Percentiles rank a stretch among this genome's conserved stretches.
These are phyloP conservation scores for Russula vinacea DNA, from an alignment of 768 basidiomycete genomes.

Conservation along the genomic window DNA sequence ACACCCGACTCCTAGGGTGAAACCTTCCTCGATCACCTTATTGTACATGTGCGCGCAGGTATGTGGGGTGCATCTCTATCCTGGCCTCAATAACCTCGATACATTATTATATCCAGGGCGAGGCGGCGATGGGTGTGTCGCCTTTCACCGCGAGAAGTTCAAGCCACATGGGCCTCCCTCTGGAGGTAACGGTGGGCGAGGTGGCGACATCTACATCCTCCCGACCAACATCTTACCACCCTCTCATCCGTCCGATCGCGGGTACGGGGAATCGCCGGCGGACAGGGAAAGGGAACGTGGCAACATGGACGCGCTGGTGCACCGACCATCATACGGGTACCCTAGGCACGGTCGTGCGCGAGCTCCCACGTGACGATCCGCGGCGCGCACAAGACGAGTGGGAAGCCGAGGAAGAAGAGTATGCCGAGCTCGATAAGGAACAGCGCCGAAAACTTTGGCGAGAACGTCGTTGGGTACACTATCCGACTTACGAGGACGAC, in stretches of 20 bases:
- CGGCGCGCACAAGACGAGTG: conserved; percentile 64
- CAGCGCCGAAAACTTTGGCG: conserved; percentile 59
- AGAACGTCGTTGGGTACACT: conserved; percentile 74
- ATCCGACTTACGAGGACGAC: conserved; percentile 60
- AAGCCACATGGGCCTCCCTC: conserved; percentile 83
- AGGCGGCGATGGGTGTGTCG: conserved; percentile 89
- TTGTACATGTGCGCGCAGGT: conserved; percentile 80
- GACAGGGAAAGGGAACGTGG: conserved; percentile 80
- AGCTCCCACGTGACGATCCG: conserved; percentile 65
- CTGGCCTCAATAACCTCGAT: not conserved
- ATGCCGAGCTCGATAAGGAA: conserved; percentile 46
- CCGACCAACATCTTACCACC: conserved; percentile 73
- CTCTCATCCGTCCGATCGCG: conserved; percentile 70
- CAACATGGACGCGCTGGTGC: conserved; percentile 73
- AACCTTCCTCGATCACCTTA: conserved; percentile 75
- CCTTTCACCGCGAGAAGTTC: conserved; percentile 90
- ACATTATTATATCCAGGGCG: conserved; percentile 50
- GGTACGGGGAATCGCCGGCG: conserved; percentile 63
- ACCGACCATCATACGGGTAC: conserved; percentile 76
- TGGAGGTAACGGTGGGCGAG: conserved; percentile 88
- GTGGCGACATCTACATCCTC: conserved; percentile 81
- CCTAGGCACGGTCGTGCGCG: conserved; percentile 87
- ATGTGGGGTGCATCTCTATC: not conserved
- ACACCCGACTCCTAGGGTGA: conserved; percentile 52
- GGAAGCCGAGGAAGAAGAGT: conserved; percentile 65